Evolutionary conservation across 495 filamentous ascomycete genomes (phyloP).

Genomic region (Extremus antarcticus): DNA sequence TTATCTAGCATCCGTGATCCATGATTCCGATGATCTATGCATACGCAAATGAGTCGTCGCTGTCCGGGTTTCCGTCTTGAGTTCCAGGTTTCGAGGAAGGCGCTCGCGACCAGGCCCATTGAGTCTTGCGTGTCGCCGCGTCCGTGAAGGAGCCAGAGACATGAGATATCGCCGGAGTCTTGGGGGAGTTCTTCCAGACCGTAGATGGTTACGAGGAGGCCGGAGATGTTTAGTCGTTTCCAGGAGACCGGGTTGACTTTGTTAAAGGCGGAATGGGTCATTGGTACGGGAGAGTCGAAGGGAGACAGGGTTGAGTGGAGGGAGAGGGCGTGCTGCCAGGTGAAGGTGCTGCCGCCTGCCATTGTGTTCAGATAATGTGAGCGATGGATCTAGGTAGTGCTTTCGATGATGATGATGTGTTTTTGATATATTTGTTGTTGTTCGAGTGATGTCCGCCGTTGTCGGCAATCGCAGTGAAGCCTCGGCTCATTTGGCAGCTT

Average conservation of each 20-base stretch:
- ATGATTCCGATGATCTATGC: conserved; percentile 88
- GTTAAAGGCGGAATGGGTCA: conserved; percentile 14
- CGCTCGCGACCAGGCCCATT: conserved; percentile 53
- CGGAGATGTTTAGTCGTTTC: conserved; percentile 55
- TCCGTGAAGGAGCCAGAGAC: conserved; percentile 81
- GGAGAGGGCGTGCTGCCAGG: conserved; percentile 16
- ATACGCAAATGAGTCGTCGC: conserved; percentile 61
- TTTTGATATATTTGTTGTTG: no score
- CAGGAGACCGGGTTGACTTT: conserved; percentile 43
- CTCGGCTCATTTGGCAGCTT: no score
- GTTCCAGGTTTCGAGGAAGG: conserved; percentile 51
- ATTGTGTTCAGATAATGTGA: no score
- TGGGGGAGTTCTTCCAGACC: conserved; percentile 61
- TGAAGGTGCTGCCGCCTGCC: conserved; percentile 20
- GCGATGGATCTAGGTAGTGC: no score
- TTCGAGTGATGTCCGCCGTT: no score
- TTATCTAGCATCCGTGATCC: conserved; percentile 53
- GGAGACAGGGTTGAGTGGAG: conserved; percentile 21
- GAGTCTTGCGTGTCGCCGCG: conserved; percentile 54
- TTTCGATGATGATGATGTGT: no score
- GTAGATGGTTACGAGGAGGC: conserved; percentile 65
- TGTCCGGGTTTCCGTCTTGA: conserved; percentile 19
- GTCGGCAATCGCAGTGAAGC: no score
- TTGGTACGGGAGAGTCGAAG: conserved; percentile 14
- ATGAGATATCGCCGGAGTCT: conserved; percentile 44